These are phyloP conservation scores for Mortierella alpina DNA, from an alignment of 192 early-diverging fungal genomes.

Conservation along the genomic window DNA sequence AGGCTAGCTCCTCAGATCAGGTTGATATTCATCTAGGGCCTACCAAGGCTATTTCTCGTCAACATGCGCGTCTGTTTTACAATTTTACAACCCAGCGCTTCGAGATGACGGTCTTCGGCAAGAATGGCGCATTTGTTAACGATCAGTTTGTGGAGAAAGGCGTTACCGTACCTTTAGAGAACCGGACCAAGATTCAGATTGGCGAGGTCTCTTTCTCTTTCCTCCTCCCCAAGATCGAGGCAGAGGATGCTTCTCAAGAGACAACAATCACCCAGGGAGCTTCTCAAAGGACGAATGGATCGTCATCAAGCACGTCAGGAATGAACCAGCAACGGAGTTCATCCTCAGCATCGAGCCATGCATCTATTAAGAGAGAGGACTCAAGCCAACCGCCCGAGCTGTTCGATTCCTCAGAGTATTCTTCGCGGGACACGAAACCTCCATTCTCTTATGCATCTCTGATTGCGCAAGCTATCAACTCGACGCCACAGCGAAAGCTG, in stretches of 20 bases:
- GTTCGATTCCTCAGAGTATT: constrained; percentile 42
- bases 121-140: constrained; percentile 92
- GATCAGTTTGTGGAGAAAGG: constrained; percentile 80
- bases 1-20: constrained; percentile 67
- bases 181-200: constrained; percentile 86
- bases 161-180: constrained; percentile 69
- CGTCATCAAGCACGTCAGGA: constrained; percentile 1
- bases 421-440: constrained; percentile 72
- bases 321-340: not conserved
- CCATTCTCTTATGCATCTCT: constrained; percentile 89
- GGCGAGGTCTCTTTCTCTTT: constrained; percentile 85
- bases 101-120: constrained; percentile 88
- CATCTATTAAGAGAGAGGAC: constrained; percentile 23
- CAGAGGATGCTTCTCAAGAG: constrained; percentile 39
- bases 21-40: constrained; percentile 91
- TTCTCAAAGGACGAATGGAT: constrained; percentile 3
- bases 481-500: constrained; percentile 71
- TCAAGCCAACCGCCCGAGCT: constrained; percentile 29
- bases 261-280: not conserved
- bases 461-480: constrained; percentile 92
- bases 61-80: constrained; percentile 87
- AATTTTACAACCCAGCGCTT: constrained; percentile 85
- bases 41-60: constrained; percentile 86
- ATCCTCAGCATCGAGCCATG: constrained; percentile 3
- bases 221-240: constrained; percentile 72